Base-by-base conservation (phyloP, 1,139 yeast species). In the Diutina neorugosa region DNA sequence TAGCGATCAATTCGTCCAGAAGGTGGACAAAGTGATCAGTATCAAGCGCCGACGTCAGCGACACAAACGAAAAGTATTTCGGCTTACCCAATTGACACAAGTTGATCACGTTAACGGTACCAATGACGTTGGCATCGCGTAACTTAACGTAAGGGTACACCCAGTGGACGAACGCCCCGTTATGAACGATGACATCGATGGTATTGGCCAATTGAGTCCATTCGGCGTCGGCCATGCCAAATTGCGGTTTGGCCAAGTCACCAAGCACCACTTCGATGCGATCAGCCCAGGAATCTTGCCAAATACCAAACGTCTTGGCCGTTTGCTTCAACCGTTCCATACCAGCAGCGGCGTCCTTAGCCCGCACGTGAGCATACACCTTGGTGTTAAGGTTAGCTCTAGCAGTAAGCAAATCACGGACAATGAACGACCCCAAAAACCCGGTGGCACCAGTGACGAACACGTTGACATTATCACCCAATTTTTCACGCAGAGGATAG, bases 121-220 rank as follows among this genome's bases (percentile, higher is more conserved):
- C 84, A 57, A 91, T 71, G 42, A 94, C 98, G 65, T 94, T 94
- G 44, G 98, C 95, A 57, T 89, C 96, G 62, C 98, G 81, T 61
- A 94, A 75, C 61, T 86, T 88, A 53, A 86, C 72, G 69, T 94
- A 94, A 48, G 98, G 98, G 66, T 87, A 93, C 2, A 91, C 96
- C 99, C 99, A 94, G 68, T 94, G 98, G 47, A 94, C 99, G 57
- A 91, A 76, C 4, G 98, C 99, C 71, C 98, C 98, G 63, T 94
- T 94, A 68, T 94, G 99, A 57, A 94, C 80, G 53, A 94, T 82
- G 4, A 86, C 84, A 66, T 94, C 98, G 55, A 91, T 74, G 1
- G 73, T 69, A 14, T 77, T 68, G 4, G 82, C 69, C 57, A 94
- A 75, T 5, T 64, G 52, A 1, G 60, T 53, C 96, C 96, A 93